Evolutionary conservation across 306 rosid species (phyloP).

Genomic region (Aeschynomene evenia): DNA sequence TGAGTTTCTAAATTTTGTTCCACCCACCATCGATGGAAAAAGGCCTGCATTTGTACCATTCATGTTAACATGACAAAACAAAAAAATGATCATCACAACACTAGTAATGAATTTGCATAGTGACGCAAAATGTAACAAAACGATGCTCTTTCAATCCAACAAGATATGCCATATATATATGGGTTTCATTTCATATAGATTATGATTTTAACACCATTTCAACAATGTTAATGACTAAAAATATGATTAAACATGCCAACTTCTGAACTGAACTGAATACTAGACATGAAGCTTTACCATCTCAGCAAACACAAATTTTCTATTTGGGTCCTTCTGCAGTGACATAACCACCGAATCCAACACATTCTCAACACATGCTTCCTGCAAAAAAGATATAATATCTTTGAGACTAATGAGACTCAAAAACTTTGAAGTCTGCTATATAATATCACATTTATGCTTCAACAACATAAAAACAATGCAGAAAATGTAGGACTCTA

Average conservation of each 20-base stretch:
- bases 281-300: slow-evolving; percentile 41
- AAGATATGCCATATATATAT: not conserved
- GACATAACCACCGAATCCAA: slow-evolving; percentile 78
- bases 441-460: not conserved
- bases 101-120: not conserved
- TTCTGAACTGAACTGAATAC: not conserved
- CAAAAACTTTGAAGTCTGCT: not conserved
- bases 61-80: not conserved
- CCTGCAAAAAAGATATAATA: slow-evolving; percentile 33
- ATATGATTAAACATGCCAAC: too few relatives aligned
- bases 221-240: not conserved
- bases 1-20: slow-evolving; percentile 59
- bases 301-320: slow-evolving; percentile 83
- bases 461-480: not conserved
- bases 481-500: not conserved
- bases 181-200: not conserved
- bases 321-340: slow-evolving; percentile 67
- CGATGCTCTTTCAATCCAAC: not conserved
- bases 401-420: not conserved
- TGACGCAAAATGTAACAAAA: not conserved
- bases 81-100: not conserved
- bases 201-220: slow-evolving; percentile 1
- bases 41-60: slow-evolving; percentile 49
- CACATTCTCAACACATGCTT: slow-evolving; percentile 77
- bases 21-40: slow-evolving; percentile 84